Base-by-base conservation (phyloP, 345 rosid species). In the Raphanus raphanistrum region DNA sequence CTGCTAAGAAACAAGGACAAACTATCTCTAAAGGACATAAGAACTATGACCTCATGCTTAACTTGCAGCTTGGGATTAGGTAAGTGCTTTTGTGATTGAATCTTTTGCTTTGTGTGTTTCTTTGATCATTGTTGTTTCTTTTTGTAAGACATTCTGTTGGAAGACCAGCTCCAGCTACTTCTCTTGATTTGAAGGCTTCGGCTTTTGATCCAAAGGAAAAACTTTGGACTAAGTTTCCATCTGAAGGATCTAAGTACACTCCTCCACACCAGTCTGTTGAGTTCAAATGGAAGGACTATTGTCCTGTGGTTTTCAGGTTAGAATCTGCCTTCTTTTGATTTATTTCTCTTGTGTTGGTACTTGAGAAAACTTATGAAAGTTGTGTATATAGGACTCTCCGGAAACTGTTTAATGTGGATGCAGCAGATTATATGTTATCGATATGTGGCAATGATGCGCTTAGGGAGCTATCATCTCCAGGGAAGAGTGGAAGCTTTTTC, bases 21-120 rank as follows among this genome's bases (percentile, higher is more conserved):
- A 93, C 94, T 1, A 93, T 95, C 71, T 83, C 91, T 5, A 95
- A 90, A 85, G 99, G 98, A 25, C 99, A 95, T 67, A 91, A 90
- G 83, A 95, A 95, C 69, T 95, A 91, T 70, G 98, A 95, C 5
- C 96, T 95, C 72, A 95, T 95, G 99, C 98, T 95, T 63, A 93
- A 95, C 81, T 87, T 95, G 81, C 99, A 95, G 86, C 75, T 93
- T 15, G 99, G 99, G 68, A 93, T 95, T 83, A 92, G 99, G 99
- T 93, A 85, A 17, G 58, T 16, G 58, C 8, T 52, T 4, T 32
- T 41, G 43, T 41, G 66, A 48, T 48, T 48, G 55, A 48, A 48
- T 16, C 25, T 65, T 54, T 50, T 50, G 28, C 50, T 68, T 36
- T 32, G 17, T 26, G 71, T 52, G 58, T 16, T n/a, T 66, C 4